Evolutionary conservation across 306 rosid genomes (phyloP).

Genomic region (Citrullus colocynthis): DNA sequence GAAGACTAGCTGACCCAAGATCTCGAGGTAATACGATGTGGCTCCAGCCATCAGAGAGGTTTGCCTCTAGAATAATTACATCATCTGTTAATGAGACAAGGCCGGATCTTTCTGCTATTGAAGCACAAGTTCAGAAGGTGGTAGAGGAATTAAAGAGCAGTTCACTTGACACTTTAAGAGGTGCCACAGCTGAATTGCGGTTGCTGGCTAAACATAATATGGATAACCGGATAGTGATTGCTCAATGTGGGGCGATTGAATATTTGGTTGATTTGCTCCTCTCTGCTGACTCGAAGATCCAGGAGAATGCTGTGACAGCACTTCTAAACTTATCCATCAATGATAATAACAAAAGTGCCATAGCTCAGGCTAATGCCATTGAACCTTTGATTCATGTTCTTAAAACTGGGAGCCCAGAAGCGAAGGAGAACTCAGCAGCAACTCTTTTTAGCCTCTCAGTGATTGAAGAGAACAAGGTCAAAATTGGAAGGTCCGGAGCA

Average conservation of each 20-base stretch:
- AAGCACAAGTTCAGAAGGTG: constrained; percentile 61
- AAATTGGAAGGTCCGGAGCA: constrained; percentile 92
- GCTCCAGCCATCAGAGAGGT: constrained; percentile 83
- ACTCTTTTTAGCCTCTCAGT: constrained; percentile 97
- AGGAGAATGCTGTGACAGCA: constrained; percentile 98
- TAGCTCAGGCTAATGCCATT: constrained; percentile 83
- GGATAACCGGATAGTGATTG: constrained; percentile 96
- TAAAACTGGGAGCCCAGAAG: constrained; percentile 86
- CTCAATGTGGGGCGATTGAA: constrained; percentile 73
- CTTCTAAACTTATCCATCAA: constrained; percentile 90
- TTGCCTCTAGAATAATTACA: constrained; percentile 47
- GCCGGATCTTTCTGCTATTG: constrained; percentile 83
- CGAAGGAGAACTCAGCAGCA: constrained; percentile 98
- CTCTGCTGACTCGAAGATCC: constrained; percentile 49
- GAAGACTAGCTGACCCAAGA: constrained; percentile 40
- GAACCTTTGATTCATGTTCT: constrained; percentile 88
- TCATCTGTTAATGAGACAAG: constrained; percentile 55
- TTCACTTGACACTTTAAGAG: constrained; percentile 62
- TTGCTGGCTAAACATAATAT: constrained; percentile 83
- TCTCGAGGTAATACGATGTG: constrained; percentile 56
- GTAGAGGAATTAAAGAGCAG: constrained; percentile 65
- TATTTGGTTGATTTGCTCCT: constrained; percentile 67
- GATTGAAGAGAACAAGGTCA: constrained; percentile 90
- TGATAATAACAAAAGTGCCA: constrained; percentile 81
- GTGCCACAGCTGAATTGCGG: constrained; percentile 66